Percentiles rank a stretch among this genome's conserved stretches.
These are phyloP conservation scores for Pascua sp. DNA, from an alignment of 1,284 basidiomycete species.

Conservation along the genomic window DNA sequence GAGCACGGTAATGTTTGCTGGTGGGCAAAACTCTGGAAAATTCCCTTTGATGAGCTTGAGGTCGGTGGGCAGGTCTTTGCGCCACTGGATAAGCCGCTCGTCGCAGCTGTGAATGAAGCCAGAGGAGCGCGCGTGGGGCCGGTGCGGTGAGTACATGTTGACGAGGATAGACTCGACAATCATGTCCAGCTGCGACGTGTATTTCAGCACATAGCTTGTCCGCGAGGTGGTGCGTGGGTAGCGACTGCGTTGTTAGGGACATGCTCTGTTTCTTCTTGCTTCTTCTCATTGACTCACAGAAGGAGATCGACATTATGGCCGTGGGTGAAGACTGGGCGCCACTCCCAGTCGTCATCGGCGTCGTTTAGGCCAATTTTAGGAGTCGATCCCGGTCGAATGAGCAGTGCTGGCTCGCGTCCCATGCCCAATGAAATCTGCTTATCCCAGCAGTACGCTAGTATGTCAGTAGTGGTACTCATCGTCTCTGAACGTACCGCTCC, in stretches of 20 bases:
- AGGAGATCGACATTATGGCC: slow-evolving; percentile 12
- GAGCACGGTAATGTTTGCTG: slow-evolving; percentile 18
- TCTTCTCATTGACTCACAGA: background rate
- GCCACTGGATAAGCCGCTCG: slow-evolving; percentile 11
- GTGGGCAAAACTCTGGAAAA: slow-evolving; percentile 20
- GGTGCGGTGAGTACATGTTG: slow-evolving; percentile 27
- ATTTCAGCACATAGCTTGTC: slow-evolving; percentile 12
- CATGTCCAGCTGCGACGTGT: slow-evolving; percentile 18
- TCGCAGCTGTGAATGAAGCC: slow-evolving; percentile 18
- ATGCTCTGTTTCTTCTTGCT: no score
- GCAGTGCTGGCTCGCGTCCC: slow-evolving; percentile 22
- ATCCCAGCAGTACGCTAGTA: slow-evolving; percentile 19
- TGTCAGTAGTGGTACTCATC: background rate
- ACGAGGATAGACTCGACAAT: slow-evolving; percentile 27
- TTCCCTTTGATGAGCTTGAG: slow-evolving; percentile 8
- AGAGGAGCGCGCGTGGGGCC: slow-evolving; percentile 21
- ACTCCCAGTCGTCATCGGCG: slow-evolving; percentile 16
- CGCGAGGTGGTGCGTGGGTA: slow-evolving; percentile 12
- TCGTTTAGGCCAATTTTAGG: slow-evolving; percentile 10
- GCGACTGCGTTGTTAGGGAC: background rate
- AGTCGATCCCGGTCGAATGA: slow-evolving; percentile 6
- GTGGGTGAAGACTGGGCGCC: slow-evolving; percentile 13
- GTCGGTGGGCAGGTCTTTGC: slow-evolving; percentile 5
- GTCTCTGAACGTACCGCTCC: slow-evolving; percentile 12
- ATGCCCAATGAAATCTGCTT: slow-evolving; percentile 20